Base-by-base conservation (phyloP, 805 yeast genomes). In the Wickerhamiella kazuoi region DNA sequence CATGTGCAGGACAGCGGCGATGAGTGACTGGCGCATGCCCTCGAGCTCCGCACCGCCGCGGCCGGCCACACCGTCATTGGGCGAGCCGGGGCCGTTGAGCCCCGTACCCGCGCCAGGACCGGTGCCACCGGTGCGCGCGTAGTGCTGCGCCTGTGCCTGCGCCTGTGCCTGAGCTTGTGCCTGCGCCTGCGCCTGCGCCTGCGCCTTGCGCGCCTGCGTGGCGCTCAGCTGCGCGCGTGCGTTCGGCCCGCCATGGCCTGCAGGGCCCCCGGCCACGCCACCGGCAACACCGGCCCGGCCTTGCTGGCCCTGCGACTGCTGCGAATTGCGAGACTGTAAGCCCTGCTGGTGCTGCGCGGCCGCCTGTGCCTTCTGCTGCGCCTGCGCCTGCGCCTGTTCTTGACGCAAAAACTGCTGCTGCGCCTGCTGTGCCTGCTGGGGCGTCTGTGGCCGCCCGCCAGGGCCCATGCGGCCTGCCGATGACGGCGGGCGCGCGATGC, bases 151-250 rank as follows among this genome's bases (percentile, higher is more conserved):
- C 31, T 18, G 33, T 16, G 21, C 38, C 37, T n/a, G 41, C 34
- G 34, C 16, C 32, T 29, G 32, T 9, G 32, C 32, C 32, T 29
- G 32, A n/a, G 32, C 16, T n/a, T 39, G 49, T 7, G 40, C 36
- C 14, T 38, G 46, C 19, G 44, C 43, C 36, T 41, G 50, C 17
- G 50, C 45, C 20, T 41, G 50, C 11, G 47, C 49, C 35, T 40
- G 45, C 3, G 43, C 46, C 34, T 44, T n/a, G n/a, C 41, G 3
- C 38, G 40, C 30, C 33, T 47, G 21, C 40, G 41, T 37, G 38
- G 46, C 11, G 46, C 41, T 18, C 34, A 45, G n/a, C 43, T 35
- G 19, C 31, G 49, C 24, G 36, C 46, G 21, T 39, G 46, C 13
- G 39, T 44, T 17, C 31, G 48, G 29, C 32, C 19, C 21, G 8